phyloP scores from a whole-genome alignment of 495 filamentous ascomycete species.

The Trypethelium eluteriae region DNA sequence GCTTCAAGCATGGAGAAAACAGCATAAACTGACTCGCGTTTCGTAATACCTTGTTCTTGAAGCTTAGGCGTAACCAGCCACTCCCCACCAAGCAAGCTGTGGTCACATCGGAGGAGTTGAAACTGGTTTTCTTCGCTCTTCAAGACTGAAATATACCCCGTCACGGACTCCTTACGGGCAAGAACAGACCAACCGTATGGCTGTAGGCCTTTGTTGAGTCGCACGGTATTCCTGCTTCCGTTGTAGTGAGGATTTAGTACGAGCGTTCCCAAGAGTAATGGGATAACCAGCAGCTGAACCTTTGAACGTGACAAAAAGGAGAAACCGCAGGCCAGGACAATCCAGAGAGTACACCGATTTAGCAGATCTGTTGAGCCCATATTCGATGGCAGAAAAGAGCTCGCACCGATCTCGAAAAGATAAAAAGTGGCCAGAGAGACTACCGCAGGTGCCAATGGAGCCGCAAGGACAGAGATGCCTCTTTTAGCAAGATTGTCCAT shows the following conservation, averaged over 20 bases:
- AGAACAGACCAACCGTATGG: slow-evolving; percentile 54
- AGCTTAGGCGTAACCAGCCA: slow-evolving; percentile 56
- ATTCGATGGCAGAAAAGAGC: slow-evolving; percentile 43
- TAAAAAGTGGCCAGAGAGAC: slow-evolving; percentile 56
- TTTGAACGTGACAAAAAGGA: slow-evolving; percentile 59
- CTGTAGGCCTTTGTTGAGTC: slow-evolving; percentile 57
- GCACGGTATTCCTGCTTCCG: slow-evolving; percentile 42
- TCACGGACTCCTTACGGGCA: slow-evolving; percentile 72
- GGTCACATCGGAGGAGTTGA: slow-evolving; percentile 83
- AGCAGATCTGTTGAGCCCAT: slow-evolving; percentile 57
- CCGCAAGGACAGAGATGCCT: slow-evolving; percentile 21
- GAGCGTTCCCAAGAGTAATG: slow-evolving; percentile 61
- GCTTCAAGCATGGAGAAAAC: slow-evolving; percentile 91
- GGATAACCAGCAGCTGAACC: slow-evolving; percentile 46
- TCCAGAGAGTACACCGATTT: slow-evolving; percentile 62
- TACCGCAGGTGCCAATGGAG: slow-evolving; percentile 48
- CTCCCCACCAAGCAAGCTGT: slow-evolving; percentile 89
- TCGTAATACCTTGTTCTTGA: slow-evolving; percentile 27
- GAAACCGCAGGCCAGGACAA: slow-evolving; percentile 56
- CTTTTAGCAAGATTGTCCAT: slow-evolving; percentile 44
- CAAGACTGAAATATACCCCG: slow-evolving; percentile 86
- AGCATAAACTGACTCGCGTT: slow-evolving; percentile 81
- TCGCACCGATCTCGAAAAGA: slow-evolving; percentile 45
- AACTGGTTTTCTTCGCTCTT: slow-evolving; percentile 63
- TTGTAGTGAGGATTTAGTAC: slow-evolving; percentile 65